Base-by-base conservation (phyloP, 1,284 basidiomycete genomes). In the Cryptococcus maquisensis region DNA sequence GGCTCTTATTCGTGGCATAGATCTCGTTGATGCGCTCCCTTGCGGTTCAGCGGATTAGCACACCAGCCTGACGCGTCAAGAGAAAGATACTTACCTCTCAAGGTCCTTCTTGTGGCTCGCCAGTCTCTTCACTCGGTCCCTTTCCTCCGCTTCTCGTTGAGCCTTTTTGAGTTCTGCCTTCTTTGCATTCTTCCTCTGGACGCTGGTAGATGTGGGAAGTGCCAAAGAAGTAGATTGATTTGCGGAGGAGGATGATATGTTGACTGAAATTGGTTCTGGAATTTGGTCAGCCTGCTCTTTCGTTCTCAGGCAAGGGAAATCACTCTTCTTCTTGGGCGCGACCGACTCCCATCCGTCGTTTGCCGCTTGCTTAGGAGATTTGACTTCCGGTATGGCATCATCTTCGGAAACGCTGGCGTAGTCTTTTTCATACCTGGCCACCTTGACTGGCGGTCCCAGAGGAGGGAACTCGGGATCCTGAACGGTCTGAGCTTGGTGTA, bases 301-400 rank as follows among this genome's bases (percentile, higher is more conserved):
- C 12, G 16, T 6, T 41, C 47, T 4, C 21, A 15, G 8, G 12
- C 7, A 6, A 18, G 6, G 16, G 18, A 18, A 64, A 68, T 57
- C 42, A 73, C 72, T 72, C 64, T 73, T 73, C 59, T 65, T 68
- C 39, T 65, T 67, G 41, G 54, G 36, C 2, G 62, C 58, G 1
- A 75, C 71, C 2, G 72, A 67, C 47, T 71, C 65, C 72, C 72
- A 74, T 13, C 68, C 70, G 46, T 70, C 71, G 26, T 69, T 32
- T 57, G 18, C 59, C 55, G 32, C 42, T 55, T 18, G 40, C 12
- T 26, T 40, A 24, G 23, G 15, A 26, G 4, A 32, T 13, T 28
- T 28, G 43, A n/a, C 23, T 16, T 45, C 23, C 8, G 20, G 15
- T 18, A 24, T 7, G 43, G 8, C 20, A 26, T 26, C 43, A 21